These are phyloP conservation scores for Pythium brachiatum DNA, from an alignment of 352 stramenopile genomes.

Conservation along the genomic window DNA sequence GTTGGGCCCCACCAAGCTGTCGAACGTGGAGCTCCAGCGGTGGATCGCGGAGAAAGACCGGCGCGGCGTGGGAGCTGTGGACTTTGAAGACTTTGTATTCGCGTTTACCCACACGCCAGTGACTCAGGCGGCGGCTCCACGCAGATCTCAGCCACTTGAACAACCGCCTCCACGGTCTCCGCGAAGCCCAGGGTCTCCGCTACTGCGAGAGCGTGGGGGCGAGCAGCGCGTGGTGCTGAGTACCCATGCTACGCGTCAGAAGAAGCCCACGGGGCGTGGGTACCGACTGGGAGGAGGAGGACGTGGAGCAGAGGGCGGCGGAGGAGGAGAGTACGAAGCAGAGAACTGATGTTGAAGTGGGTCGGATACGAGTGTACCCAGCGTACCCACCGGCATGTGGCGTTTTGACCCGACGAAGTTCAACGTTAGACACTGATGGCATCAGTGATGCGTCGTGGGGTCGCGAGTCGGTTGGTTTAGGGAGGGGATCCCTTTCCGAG, in stretches of 20 bases:
- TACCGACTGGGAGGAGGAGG: background rate
- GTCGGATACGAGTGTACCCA: background rate
- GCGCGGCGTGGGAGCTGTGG: conserved; percentile 37
- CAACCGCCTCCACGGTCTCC: background rate
- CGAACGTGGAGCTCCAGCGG: conserved; percentile 45
- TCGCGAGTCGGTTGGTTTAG: too few species aligned
- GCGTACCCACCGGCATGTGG: background rate
- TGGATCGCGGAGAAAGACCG: conserved; percentile 53
- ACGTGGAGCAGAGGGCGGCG: background rate
- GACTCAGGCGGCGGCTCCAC: background rate
- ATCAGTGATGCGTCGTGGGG: too few species aligned
- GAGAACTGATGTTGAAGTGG: background rate
- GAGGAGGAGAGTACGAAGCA: background rate
- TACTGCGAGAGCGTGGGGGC: background rate
- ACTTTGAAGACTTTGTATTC: conserved; percentile 39
- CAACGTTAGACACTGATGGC: background rate
- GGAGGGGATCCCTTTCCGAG: too few species aligned
- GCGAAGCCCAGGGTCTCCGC: background rate
- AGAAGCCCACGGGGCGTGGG: background rate
- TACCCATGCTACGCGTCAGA: background rate
- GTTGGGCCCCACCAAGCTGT: conserved; percentile 26
- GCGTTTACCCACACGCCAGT: conserved; percentile 22
- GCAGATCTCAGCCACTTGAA: background rate
- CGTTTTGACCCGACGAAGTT: background rate
- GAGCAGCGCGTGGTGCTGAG: background rate